Percentiles rank a stretch among this genome's conserved stretches.
These are phyloP conservation scores for Sphagnum tenellum DNA, from an alignment of 225 moss, liverwort and hornwort genomes.

Conservation along the genomic window DNA sequence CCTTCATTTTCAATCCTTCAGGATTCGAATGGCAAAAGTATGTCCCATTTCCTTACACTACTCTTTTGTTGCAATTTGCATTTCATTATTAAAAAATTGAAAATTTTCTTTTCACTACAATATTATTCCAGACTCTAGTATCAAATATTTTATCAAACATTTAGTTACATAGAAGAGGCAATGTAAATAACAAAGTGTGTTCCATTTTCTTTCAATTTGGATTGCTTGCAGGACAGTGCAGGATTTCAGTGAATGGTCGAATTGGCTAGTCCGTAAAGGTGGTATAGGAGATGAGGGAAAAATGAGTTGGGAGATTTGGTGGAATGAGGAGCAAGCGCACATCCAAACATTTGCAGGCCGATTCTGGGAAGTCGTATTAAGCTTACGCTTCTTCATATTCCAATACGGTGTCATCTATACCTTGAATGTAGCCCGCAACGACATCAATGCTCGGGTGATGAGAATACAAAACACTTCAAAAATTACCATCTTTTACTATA, in stretches of 20 bases:
- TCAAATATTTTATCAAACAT: slow-evolving; percentile 45
- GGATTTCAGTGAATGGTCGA: slow-evolving; percentile 81
- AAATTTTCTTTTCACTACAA: too few species aligned
- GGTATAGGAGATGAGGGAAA: slow-evolving; percentile 59
- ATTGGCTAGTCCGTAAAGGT: slow-evolving; percentile 86
- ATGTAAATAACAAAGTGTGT: too few species aligned
- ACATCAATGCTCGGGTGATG: slow-evolving; percentile 38
- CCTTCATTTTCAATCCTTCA: slow-evolving; percentile 96
- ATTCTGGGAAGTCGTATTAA: slow-evolving; percentile 60
- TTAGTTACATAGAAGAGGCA: slow-evolving; percentile 10
- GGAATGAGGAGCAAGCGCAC: slow-evolving; percentile 82
- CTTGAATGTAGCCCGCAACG: slow-evolving; percentile 20
- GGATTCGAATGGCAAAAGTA: slow-evolving; percentile 93
- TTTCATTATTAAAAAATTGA: too few species aligned
- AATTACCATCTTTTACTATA: too few species aligned
- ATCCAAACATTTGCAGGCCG: slow-evolving; percentile 69
- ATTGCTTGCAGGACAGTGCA: slow-evolving; percentile 44
- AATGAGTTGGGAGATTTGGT: slow-evolving; percentile 90
- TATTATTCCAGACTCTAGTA: slow-evolving; percentile 24
- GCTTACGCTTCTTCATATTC: slow-evolving; percentile 88
- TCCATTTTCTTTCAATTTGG: too few species aligned
- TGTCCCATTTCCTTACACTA: too few species aligned
- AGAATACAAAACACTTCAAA: too few species aligned
- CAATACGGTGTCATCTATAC: slow-evolving; percentile 92
- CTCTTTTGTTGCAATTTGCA: too few species aligned